These are phyloP conservation scores for Lumnitzera racemosa DNA, from an alignment of 345 rosid genomes.

Conservation along the genomic window DNA sequence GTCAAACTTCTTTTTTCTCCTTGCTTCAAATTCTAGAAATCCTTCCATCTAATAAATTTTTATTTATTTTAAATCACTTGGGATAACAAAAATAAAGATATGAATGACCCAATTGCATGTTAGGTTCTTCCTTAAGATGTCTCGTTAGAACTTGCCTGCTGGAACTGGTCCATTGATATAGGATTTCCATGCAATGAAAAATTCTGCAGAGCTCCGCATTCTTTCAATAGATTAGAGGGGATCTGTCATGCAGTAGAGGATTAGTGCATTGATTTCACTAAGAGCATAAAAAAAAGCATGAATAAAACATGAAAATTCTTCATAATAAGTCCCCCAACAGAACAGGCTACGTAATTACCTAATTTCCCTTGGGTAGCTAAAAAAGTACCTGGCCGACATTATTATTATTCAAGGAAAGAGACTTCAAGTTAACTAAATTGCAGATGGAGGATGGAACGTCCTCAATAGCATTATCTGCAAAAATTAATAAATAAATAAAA, in stretches of 20 bases:
- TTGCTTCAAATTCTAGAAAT: conserved; percentile 74
- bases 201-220: conserved; percentile 85
- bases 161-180: conserved; percentile 88
- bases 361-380: neutral
- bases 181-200: conserved; percentile 84
- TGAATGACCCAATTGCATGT: neutral
- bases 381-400: conserved; percentile 56
- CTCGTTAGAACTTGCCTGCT: conserved; percentile 47
- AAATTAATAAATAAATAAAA: neutral
- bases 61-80: neutral
- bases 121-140: neutral
- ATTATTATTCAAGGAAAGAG: conserved; percentile 66
- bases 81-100: neutral
- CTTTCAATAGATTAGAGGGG: conserved; percentile 60
- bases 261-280: neutral
- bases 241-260: conserved; percentile 36
- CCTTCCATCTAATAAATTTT: conserved; percentile 69
- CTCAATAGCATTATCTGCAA: conserved; percentile 75
- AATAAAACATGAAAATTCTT: no score
- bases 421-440: conserved; percentile 72
- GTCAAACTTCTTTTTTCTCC: conserved; percentile 92
- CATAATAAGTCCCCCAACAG: no score
- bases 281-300: no score
- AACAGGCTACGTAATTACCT: no score
- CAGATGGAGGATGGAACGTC: conserved; percentile 79